phyloP scores from a whole-genome alignment of 176 grass and related monocot genomes.

The Musa beccarii region DNA sequence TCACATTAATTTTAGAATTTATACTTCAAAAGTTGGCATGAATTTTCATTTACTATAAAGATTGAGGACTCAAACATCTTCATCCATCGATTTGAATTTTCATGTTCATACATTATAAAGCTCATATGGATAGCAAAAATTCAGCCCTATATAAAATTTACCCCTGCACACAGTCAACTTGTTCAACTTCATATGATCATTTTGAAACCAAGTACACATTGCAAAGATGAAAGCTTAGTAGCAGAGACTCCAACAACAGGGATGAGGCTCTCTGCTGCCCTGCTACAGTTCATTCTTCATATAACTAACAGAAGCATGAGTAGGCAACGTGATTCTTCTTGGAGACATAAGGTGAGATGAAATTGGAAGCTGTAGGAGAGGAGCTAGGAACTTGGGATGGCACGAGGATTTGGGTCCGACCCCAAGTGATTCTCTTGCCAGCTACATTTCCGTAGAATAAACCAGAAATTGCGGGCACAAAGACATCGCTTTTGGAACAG shows the following conservation, averaged over 20 bases:
- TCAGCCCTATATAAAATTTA: neutral
- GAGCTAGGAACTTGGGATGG: slow-evolving; percentile 22
- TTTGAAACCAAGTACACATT: neutral
- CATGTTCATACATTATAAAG: neutral
- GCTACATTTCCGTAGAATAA: slow-evolving; percentile 81
- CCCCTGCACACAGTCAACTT: neutral
- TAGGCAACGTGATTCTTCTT: slow-evolving; percentile 39
- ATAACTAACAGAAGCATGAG: slow-evolving; percentile 32
- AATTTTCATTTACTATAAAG: too few species aligned
- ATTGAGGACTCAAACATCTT: too few species aligned
- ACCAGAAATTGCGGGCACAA: slow-evolving; percentile 58
- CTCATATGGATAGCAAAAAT: neutral
- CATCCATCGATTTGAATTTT: neutral
- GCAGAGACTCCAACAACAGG: neutral
- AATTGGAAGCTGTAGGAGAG: slow-evolving; percentile 35
- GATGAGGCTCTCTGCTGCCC: neutral
- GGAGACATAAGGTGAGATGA: slow-evolving; percentile 32
- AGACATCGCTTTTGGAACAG: slow-evolving; percentile 63
- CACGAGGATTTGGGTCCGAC: slow-evolving; percentile 58
- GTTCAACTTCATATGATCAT: neutral
- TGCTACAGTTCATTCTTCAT: neutral
- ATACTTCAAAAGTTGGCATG: too few species aligned
- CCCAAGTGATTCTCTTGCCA: slow-evolving; percentile 64
- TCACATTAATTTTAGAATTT: too few species aligned
- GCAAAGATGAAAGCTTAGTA: neutral